These are phyloP conservation scores for Candida mesenterica DNA, from an alignment of 1,139 yeast species.

Conservation along the genomic window DNA sequence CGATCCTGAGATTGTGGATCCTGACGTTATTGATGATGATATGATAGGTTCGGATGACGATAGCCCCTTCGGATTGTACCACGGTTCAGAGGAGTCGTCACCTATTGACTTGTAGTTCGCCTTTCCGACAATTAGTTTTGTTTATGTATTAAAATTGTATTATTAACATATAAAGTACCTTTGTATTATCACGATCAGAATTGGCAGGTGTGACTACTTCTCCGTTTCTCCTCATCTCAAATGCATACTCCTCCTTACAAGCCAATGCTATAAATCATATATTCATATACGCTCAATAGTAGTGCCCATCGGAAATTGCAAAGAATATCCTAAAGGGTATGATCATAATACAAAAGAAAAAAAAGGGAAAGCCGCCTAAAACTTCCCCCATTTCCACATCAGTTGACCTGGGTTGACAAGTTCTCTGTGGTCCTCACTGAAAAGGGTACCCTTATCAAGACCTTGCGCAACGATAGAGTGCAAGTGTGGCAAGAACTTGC, in stretches of 20 bases:
- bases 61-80: constrained; percentile 1
- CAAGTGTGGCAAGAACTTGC: constrained; percentile 29
- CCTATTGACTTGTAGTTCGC: constrained; percentile 1
- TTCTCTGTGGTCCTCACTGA: constrained; percentile 40
- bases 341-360: no score
- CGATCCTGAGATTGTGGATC: not conserved
- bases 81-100: not conserved
- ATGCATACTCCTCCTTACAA: no score
- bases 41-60: constrained; percentile 1
- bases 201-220: no score
- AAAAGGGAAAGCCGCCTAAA: not conserved
- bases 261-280: no score
- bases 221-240: no score
- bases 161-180: no score
- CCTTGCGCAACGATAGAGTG: constrained; percentile 34
- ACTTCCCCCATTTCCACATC: constrained; percentile 51
- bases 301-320: no score
- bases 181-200: no score
- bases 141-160: no score
- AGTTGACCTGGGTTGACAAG: constrained; percentile 53
- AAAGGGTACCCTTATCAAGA: constrained; percentile 36
- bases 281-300: no score
- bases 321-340: no score
- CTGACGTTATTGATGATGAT: not conserved
- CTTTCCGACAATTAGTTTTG: no score